A percentile compares a stretch with the other conserved stretches of the same genome.
These are phyloP conservation scores for Chlorociboria aeruginascens DNA, from an alignment of 495 filamentous ascomycete genomes.

Conservation along the genomic window DNA sequence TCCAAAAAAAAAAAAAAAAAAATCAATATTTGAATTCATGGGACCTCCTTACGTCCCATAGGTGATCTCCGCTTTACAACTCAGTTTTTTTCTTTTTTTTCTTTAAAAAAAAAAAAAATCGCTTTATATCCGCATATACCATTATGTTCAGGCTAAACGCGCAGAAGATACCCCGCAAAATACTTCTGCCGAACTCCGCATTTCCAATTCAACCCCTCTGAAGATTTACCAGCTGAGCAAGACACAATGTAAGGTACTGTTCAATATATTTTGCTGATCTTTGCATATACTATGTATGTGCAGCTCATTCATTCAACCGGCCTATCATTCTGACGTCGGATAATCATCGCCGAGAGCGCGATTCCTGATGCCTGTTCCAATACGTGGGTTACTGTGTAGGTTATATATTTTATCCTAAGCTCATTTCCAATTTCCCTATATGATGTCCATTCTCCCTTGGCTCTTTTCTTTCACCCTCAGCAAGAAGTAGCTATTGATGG, in stretches of 20 bases:
- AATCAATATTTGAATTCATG: too few relatives aligned
- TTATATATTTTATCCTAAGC: conserved; percentile 7
- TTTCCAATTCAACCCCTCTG: neutral
- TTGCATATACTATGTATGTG: too few relatives aligned
- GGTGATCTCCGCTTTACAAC: too few relatives aligned
- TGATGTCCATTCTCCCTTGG: neutral
- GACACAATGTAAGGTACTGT: neutral
- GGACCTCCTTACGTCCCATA: too few relatives aligned
- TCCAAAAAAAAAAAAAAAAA: too few relatives aligned
- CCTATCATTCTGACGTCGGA: neutral
- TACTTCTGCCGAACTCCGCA: conserved; percentile 13
- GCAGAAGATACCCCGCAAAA: conserved; percentile 14
- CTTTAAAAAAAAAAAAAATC: too few relatives aligned
- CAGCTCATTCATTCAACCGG: too few relatives aligned
- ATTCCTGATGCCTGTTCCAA: too few relatives aligned
- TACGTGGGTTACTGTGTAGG: neutral
- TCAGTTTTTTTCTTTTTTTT: too few relatives aligned
- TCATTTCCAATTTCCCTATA: neutral
- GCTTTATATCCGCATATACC: neutral
- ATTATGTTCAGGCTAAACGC: conserved; percentile 7
- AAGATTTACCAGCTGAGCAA: neutral
- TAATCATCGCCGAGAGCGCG: too few relatives aligned
- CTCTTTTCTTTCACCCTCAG: neutral
- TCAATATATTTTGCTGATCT: neutral
- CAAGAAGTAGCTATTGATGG: neutral